Base-by-base conservation (phyloP, 495 filamentous ascomycete genomes). In the Daldinia loculata region DNA sequence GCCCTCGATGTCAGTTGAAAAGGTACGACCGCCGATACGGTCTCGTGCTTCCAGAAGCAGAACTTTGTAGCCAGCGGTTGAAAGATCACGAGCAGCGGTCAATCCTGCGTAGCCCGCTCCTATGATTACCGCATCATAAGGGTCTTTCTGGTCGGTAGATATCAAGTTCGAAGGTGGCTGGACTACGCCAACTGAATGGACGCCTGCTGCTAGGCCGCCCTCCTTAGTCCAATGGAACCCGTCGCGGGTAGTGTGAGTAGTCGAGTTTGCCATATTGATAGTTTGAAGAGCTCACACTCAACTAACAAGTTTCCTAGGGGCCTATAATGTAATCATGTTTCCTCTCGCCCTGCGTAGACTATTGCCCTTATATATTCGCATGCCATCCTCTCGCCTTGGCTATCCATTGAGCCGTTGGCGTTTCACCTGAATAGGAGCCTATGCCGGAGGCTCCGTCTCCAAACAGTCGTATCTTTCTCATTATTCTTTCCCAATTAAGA, bases 1-100 rank as follows among this genome's bases (percentile, higher is more conserved):
- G 17, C 19, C 43, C 0, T 8, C 17, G 43, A 48, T 48, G 3
- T 48, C 19, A 24, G 51, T 30, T 30, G 51, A 58, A 63, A 72
- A 81, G 0, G 78, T 77, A 2, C 77, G 74, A 0, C 80, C 77
- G 17, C 79, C 79, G 22, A 82, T 74, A 2, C 78, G 70, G 29
- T 81, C 78, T 12, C 78, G 66, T 1, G 77, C 79, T 71, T 81
- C 78, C 4, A 81, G 41, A n/a, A 81, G 61, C 0, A 80, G 70
- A 0, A 75, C 66, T 4, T 61, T 19, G 5, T 56, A 41, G 15
- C 69, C 69, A 8, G 64, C 63, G 2, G 51, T 15, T 22, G 64
- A 36, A 24, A 79, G 66, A 50, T 78, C 75, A 24, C 74, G 70
- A 9, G 74, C 72, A 4, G 43, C 43, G 4, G 43, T 24, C 22